Evolutionary conservation across 2,329 filamentous ascomycete genomes (phyloP).

Genomic region (Neoarthrinium moseri): DNA sequence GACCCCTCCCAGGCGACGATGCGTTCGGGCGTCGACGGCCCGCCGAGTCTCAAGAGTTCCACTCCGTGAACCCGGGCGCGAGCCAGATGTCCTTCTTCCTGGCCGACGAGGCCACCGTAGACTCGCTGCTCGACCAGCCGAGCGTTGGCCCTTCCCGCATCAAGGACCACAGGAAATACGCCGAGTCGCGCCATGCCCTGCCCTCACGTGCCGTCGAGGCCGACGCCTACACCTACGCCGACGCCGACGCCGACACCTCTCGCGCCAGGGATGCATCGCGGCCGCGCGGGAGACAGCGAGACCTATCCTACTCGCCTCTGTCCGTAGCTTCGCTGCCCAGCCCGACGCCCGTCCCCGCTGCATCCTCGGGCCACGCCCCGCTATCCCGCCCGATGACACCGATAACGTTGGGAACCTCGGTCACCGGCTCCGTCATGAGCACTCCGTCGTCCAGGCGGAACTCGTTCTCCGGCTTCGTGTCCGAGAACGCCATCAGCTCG

Average conservation of each 20-base stretch:
- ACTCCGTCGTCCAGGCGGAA: conserved; percentile 51
- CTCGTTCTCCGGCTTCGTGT: conserved; percentile 48
- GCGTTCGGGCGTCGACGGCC: conserved; percentile 37
- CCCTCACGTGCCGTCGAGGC: too few relatives aligned
- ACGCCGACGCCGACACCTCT: too few relatives aligned
- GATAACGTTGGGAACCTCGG: conserved; percentile 38
- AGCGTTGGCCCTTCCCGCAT: conserved; percentile 18
- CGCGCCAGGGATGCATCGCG: conserved; percentile 20
- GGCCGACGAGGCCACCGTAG: conserved; percentile 48
- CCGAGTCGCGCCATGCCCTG: conserved; percentile 10
- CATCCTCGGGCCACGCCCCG: conserved; percentile 26
- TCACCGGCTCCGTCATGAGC: conserved; percentile 42
- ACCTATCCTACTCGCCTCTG: conserved; percentile 24
- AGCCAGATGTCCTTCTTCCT: conserved; percentile 53
- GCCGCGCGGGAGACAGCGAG: conserved; percentile 17
- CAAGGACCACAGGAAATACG: conserved; percentile 31
- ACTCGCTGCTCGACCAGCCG: conserved; percentile 34
- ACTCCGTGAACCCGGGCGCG: conserved; percentile 24
- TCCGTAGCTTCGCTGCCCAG: conserved; percentile 28
- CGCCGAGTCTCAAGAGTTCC: conserved; percentile 34
- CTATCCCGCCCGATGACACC: conserved; percentile 46
- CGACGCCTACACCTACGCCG: too few relatives aligned
- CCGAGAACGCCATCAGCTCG: conserved; percentile 41
- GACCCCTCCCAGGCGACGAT: conserved; percentile 45
- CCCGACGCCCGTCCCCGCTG: conserved; percentile 29